Conservation (phyloP, 2,329 filamentous ascomycete genomes). For the Neofusicoccum cordaticola region DNA sequence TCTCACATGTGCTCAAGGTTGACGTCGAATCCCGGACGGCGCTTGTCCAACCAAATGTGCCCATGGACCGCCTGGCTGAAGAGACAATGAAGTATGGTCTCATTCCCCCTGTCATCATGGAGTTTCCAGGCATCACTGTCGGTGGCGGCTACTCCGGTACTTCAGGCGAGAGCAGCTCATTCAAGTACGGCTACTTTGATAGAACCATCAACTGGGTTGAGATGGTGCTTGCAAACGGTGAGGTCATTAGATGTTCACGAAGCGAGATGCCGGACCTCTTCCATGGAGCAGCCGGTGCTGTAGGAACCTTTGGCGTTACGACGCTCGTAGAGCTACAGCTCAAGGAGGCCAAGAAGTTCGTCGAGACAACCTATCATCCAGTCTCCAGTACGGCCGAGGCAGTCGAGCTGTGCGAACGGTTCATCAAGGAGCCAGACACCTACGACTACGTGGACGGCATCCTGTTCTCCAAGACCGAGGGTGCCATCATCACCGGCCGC, state of each 20-base stretch:
- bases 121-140: slow-evolving; percentile 70
- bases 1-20: slow-evolving; percentile 62
- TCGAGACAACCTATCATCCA: slow-evolving; percentile 50
- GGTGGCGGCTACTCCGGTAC: slow-evolving; percentile 67
- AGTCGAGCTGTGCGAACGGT: slow-evolving; percentile 38
- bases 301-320: slow-evolving; percentile 66
- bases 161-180: slow-evolving; percentile 66
- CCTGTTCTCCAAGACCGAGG: slow-evolving; percentile 43
- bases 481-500: slow-evolving; percentile 45
- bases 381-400: slow-evolving; percentile 43
- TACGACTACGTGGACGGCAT: slow-evolving; percentile 52
- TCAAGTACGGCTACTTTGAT: slow-evolving; percentile 66
- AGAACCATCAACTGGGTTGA: slow-evolving; percentile 60
- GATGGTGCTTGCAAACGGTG: slow-evolving; percentile 62
- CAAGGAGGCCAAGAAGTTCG: slow-evolving; percentile 46
- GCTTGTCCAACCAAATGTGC: slow-evolving; percentile 68
- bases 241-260: slow-evolving; percentile 54
- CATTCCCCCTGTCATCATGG: slow-evolving; percentile 66
- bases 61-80: slow-evolving; percentile 63
- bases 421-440: slow-evolving; percentile 27
- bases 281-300: slow-evolving; percentile 61
- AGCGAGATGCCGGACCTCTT: slow-evolving; percentile 59
- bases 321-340: slow-evolving; percentile 55
- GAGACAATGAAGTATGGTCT: slow-evolving; percentile 56
- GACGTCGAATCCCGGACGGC: slow-evolving; percentile 54